Evolutionary conservation across 2,329 filamentous ascomycete species (phyloP), one percentile per base, ranked within the genome.

Genomic region (Colletotrichum limetticola): DNA sequence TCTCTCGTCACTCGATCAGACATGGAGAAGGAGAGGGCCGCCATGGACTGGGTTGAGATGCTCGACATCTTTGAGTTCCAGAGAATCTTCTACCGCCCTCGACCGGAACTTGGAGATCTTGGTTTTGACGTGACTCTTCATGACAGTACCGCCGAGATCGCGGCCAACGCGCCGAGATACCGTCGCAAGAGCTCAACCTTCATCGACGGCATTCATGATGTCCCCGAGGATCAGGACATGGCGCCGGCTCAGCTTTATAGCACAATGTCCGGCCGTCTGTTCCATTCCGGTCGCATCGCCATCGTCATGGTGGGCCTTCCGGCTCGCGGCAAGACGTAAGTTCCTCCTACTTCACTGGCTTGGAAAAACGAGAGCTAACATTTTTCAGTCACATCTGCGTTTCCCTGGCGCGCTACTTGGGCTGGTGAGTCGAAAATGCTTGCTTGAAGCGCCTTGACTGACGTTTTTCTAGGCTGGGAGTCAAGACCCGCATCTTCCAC

Each of bases 401-500:
- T 65, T 98, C 97, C 7, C 89, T 99, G 79, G 95, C 96, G 59
- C 92, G 97, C 58, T 99, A 99, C 85, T 88, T 99, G 57, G 91
- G 95, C 83, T 99, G 97, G 91, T 93, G 83, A 80, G 87, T 82
- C 30, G 7, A 11, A 49, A 24, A 37, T 2, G 6, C 22, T 63
- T 52, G 30, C 62, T 22, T 67, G 68, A 59, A 63, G 42, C 74
- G 76, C 74, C 79, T 24, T 53, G 74, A 11, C 66, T 71, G n/a
- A 74, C 19, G 7, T 5, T 26, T 26, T 59, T 5, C 49, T 22
- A 93, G 91, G 97, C 90, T 99, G 52, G 97, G 97, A 75, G 97
- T 99, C 72, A 99, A 99, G 86, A 98, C 97, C 42, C 93, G 96
- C 77, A 97, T 98, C 78, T 99, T 99, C 82, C 97, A 99, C 81